Conservation (phyloP, 208 protist genomes). For the Crithidia mellificae region DNA sequence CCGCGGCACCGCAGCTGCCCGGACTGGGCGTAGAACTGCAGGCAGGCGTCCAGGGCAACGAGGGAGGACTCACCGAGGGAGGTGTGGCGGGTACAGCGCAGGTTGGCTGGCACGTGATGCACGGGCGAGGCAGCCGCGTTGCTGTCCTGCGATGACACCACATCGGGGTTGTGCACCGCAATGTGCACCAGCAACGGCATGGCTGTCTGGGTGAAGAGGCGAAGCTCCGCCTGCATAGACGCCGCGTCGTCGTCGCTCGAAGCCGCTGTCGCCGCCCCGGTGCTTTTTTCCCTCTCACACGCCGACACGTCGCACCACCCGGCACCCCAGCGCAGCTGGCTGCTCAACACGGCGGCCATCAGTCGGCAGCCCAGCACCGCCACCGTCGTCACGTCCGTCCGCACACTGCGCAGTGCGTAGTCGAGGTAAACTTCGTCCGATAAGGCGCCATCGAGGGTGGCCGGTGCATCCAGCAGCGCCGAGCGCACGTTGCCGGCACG, state of each 20-base stretch:
- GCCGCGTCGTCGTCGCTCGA: background rate
- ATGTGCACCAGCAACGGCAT: slow-evolving; percentile 65
- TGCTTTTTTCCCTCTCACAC: background rate
- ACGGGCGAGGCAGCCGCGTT: slow-evolving; percentile 56
- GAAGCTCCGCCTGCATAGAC: slow-evolving; percentile 27
- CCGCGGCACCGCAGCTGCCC: slow-evolving; percentile 25
- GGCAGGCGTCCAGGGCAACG: slow-evolving; percentile 63
- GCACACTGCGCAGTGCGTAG: slow-evolving; percentile 44
- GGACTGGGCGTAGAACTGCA: slow-evolving; percentile 35
- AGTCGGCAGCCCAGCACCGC: slow-evolving; percentile 71
- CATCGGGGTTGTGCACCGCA: slow-evolving; percentile 70
- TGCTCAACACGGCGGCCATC: slow-evolving; percentile 49
- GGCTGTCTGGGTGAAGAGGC: slow-evolving; percentile 32
- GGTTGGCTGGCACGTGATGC: slow-evolving; percentile 50
- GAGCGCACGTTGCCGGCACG: slow-evolving; percentile 45
- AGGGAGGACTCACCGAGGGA: slow-evolving; percentile 76
- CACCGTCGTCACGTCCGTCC: slow-evolving; percentile 56
- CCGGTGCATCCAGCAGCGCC: slow-evolving; percentile 64
- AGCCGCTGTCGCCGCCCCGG: too few relatives aligned
- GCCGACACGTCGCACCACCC: background rate
- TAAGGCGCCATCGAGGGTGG: slow-evolving; percentile 54
- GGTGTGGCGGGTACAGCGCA: slow-evolving; percentile 64
- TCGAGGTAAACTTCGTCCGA: slow-evolving; percentile 83
- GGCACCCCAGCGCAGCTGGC: slow-evolving; percentile 32
- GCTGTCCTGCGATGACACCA: slow-evolving; percentile 43